Base-by-base conservation (phyloP, 163 green algal species). In the Coccomyxa subellipsoidea region DNA sequence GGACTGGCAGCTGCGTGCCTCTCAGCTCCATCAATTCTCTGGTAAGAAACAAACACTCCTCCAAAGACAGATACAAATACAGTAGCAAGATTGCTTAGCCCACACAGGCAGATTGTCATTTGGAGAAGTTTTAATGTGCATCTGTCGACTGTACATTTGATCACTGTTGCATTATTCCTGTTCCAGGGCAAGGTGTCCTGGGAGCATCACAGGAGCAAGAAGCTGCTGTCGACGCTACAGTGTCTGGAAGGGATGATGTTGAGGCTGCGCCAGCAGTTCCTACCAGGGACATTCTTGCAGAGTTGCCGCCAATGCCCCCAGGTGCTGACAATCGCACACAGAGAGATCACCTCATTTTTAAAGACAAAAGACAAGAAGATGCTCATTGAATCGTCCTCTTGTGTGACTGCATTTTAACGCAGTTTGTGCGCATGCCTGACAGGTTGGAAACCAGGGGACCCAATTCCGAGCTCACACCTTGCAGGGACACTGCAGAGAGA, bases 11-110 rank as follows among this genome's bases (percentile, higher is more conserved):
- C 73, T 93, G 32, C 76, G 85, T 0, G 79, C 70, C 35, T 90
- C 86, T 2, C 80, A 86, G 82, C 85, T 92, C 29, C 89, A 93
- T 36, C 38, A 82, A 2, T 87, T 90, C 69, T 35, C 75, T 66
- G 59, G 88, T 90, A 36, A 82, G 47, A n/a, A n/a, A n/a, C n/a
- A n/a, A n/a, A n/a, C n/a, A n/a, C n/a, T n/a, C n/a, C n/a, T n/a
- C n/a, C n/a, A n/a, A n/a, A n/a, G n/a, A n/a, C n/a, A n/a, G n/a
- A n/a, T n/a, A n/a, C n/a, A n/a, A n/a, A n/a, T n/a, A n/a, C n/a
- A n/a, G n/a, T n/a, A n/a, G n/a, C n/a, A n/a, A 59, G 47, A 23
- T 59, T 54, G 21, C 47, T 27, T 59, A 12, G 5, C 47, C 21
- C 47, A 59, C 47, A n/a, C n/a, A n/a, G n/a, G n/a, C n/a, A n/a